Evolutionary conservation across 1,284 basidiomycete species (phyloP).

Genomic region (Omphalotus olearius): DNA sequence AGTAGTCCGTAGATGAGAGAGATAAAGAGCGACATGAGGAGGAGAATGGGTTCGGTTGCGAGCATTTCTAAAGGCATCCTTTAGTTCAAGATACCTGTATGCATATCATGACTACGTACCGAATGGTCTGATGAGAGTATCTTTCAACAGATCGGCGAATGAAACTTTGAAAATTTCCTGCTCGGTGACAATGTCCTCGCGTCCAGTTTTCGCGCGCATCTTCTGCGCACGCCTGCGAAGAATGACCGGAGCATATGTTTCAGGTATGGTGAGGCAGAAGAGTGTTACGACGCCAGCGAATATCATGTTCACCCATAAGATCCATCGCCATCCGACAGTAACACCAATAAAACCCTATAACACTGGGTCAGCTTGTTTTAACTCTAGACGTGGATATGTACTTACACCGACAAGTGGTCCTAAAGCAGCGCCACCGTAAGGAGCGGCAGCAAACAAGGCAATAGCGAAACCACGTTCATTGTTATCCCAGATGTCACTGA

Average conservation of each 20-base stretch:
- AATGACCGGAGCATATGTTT: slow-evolving; percentile 40
- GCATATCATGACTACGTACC: too few species aligned
- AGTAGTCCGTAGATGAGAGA: slow-evolving; percentile 29
- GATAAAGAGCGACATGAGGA: slow-evolving; percentile 34
- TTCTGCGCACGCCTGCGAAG: slow-evolving; percentile 26
- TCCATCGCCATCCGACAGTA: slow-evolving; percentile 53
- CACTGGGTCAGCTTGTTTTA: too few species aligned
- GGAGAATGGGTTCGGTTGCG: slow-evolving; percentile 29
- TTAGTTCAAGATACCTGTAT: slow-evolving; percentile 16
- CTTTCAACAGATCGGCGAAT: slow-evolving; percentile 20
- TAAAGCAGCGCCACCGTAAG: slow-evolving; percentile 64
- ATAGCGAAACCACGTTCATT: slow-evolving; percentile 55
- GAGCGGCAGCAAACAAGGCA: slow-evolving; percentile 56
- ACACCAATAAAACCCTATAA: slow-evolving; percentile 35
- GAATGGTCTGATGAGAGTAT: slow-evolving; percentile 15
- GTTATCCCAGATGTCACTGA: slow-evolving; percentile 65
- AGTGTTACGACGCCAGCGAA: slow-evolving; percentile 28
- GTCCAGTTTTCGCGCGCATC: slow-evolving; percentile 23
- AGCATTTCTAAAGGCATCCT: slow-evolving; percentile 28
- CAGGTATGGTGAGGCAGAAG: slow-evolving; percentile 21
- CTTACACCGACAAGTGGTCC: slow-evolving; percentile 45
- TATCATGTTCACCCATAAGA: slow-evolving; percentile 62
- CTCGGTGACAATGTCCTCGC: slow-evolving; percentile 32
- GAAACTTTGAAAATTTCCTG: slow-evolving; percentile 27
- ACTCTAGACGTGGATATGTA: too few species aligned